Conservation (phyloP, 2,329 filamentous ascomycete genomes). For the Phoma herbarum region DNA sequence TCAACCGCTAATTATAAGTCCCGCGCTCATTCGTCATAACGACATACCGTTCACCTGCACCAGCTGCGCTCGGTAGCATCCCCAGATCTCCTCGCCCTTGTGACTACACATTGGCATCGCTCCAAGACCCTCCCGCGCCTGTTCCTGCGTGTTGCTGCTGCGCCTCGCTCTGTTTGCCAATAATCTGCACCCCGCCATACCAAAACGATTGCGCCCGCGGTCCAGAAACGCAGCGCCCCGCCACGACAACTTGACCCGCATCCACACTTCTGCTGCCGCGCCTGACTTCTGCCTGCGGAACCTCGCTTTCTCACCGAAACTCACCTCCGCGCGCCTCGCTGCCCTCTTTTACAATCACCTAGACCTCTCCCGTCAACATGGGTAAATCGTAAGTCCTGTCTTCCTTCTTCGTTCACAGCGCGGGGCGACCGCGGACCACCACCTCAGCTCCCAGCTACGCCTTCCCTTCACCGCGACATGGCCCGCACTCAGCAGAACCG, state of each 20-base stretch:
- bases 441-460: constrained; percentile 26
- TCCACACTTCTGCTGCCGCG: constrained; percentile 29
- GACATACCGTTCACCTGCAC: constrained; percentile 7
- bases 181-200: constrained; percentile 25
- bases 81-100: constrained; percentile 12
- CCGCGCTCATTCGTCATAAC: constrained; percentile 19
- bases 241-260: constrained; percentile 22
- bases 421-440: constrained; percentile 23
- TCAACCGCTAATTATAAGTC: background rate
- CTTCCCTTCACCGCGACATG: constrained; percentile 31
- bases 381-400: constrained; percentile 53
- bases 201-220: constrained; percentile 28
- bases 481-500: constrained; percentile 13
- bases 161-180: constrained; percentile 18
- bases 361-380: constrained; percentile 37
- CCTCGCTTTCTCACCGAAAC: constrained; percentile 14
- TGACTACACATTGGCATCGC: constrained; percentile 10
- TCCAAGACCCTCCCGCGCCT: constrained; percentile 1
- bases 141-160: constrained; percentile 22
- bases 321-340: constrained; percentile 1
- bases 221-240: constrained; percentile 29
- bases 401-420: constrained; percentile 28
- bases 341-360: constrained; percentile 16
- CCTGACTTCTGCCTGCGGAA: constrained; percentile 27
- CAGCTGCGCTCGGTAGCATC: constrained; percentile 13